phyloP scores from a whole-genome alignment of 345 rosid species.

The Acer campestre region DNA sequence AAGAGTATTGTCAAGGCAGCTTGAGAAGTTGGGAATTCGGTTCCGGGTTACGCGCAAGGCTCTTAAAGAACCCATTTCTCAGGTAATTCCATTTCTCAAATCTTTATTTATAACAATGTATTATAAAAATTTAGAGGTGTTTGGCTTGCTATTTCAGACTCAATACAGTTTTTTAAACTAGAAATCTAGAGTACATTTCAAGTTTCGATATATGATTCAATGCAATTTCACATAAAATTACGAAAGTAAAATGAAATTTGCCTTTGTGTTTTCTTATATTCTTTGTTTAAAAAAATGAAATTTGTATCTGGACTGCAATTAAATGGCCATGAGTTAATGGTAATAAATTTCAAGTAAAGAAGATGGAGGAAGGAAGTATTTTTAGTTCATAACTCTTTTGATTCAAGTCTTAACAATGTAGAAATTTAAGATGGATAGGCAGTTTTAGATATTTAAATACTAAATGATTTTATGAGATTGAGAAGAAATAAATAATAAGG shows the following conservation, averaged over 20 bases:
- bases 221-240: not conserved
- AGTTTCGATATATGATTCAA: not conserved
- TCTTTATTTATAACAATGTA: not conserved
- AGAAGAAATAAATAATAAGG: not conserved
- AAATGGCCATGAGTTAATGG: too few species aligned
- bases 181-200: not conserved
- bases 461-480: not conserved
- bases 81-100: constrained; percentile 47
- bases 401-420: too few species aligned
- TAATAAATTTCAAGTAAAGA: too few species aligned
- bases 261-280: too few species aligned
- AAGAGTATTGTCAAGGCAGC: constrained; percentile 75
- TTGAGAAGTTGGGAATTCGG: constrained; percentile 89
- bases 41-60: constrained; percentile 79
- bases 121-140: too few species aligned
- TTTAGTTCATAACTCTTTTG: too few species aligned
- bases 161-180: not conserved
- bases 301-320: too few species aligned
- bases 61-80: constrained; percentile 74
- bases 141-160: too few species aligned
- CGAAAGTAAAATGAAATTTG: not conserved
- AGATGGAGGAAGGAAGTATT: too few species aligned
- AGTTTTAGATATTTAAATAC: not conserved
- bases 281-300: too few species aligned
- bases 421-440: not conserved